Evolutionary conservation across 208 protist genomes (phyloP), one percentile per base, ranked within the genome.

Genomic region (Trypanosoma mega): DNA sequence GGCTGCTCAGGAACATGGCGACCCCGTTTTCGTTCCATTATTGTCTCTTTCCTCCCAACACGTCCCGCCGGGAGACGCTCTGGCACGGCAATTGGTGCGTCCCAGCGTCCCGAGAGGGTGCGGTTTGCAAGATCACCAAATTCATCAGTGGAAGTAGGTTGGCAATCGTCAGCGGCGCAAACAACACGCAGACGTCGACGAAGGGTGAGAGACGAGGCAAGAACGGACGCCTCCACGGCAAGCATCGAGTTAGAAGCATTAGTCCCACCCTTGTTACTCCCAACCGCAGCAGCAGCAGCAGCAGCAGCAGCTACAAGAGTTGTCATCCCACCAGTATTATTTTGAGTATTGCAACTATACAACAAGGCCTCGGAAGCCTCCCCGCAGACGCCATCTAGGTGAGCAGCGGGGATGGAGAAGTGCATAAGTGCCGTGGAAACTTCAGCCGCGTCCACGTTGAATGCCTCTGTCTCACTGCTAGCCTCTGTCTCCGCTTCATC

Each of bases 341-440:
- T n/a, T 18, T 24, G 48, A 3, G 30, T 30, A 29, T 39, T 48
- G 18, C 11, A 59, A 3, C n/a, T n/a, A n/a, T n/a, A n/a, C n/a
- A 72, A 34, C 55, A 72, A 58, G 4, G 56, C 56, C 24, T 72
- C 65, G 23, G 50, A 39, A 41, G 56, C n/a, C 18, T n/a, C 29
- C 2, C 66, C 52, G 18, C 34, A 62, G 16, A 63, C 62, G 0
- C 31, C 59, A 14, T 67, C 52, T 20, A 75, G 30, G 20, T 56
- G 44, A n/a, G 31, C 21, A 6, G 73, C 16, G 7, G 74, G 31
- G 34, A 87, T 63, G 18, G 24, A 0, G 59, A 78, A 87, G 68
- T 87, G 71, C 3, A 36, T 61, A 34, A 83, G 53, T 0, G 80
- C 80, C 23, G 49, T 58, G 23, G 71, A 30, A 18, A 78, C 56